Evolutionary conservation across 2,329 filamentous ascomycete species (phyloP).

Genomic region (Trichoderma pleuroti): DNA sequence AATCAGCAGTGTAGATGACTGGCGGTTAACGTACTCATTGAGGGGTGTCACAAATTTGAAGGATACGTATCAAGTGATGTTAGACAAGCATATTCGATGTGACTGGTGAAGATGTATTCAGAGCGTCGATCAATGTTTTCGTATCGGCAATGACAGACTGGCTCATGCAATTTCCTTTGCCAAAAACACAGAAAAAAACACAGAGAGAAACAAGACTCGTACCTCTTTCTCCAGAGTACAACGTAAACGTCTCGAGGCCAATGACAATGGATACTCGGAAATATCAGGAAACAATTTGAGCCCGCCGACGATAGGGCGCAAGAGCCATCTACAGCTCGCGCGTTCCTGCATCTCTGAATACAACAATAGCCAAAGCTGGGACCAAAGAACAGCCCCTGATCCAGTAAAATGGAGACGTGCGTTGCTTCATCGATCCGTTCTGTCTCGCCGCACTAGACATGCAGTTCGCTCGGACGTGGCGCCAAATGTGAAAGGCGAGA

Average conservation of each 20-base stretch:
- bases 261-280: not conserved
- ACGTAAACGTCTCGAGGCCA: not conserved
- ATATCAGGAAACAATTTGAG: not conserved
- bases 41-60: not conserved
- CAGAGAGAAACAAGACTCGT: not conserved
- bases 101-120: not conserved
- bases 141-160: not conserved
- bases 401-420: not conserved
- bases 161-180: not conserved
- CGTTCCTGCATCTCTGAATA: slow-evolving; percentile 12
- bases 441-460: not conserved
- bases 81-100: not conserved
- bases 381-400: slow-evolving; percentile 1
- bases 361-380: slow-evolving; percentile 6
- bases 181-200: not conserved
- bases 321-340: slow-evolving; percentile 13
- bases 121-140: not conserved
- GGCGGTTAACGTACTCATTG: not conserved
- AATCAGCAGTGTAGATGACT: not conserved
- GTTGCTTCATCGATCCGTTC: not conserved
- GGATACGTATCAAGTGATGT: not conserved
- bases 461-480: slow-evolving; percentile 3
- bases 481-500: not conserved
- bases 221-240: not conserved
- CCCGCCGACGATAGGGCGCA: not conserved